Base-by-base conservation (phyloP, 306 rosid species). In the Neltuma alba region DNA sequence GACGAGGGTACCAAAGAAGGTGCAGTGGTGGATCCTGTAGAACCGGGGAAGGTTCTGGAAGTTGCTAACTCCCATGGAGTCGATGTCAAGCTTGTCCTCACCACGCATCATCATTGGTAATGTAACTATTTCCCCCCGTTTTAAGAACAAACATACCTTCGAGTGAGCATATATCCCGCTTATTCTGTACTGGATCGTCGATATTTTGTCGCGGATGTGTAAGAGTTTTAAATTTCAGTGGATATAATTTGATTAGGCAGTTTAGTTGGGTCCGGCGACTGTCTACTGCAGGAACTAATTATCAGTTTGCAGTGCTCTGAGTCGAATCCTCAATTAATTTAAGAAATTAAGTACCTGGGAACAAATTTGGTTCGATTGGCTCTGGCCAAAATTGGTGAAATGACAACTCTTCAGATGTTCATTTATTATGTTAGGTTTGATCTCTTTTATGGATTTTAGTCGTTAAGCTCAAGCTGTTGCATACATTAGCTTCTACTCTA, bases 81-180 rank as follows among this genome's bases (percentile, higher is more conserved):
- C 55, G 70, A 72, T 64, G 79, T 95, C 85, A 95, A 95, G 87
- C 68, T 92, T 81, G 97, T 92, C 74, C 97, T 95, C 87, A 95
- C 99, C 54, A 95, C 99, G 40, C 99, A 95, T 77, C 99, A 95
- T 83, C 99, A 95, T 89, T 91, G 98, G 99, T 85, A 52, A 33
- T 58, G 21, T 60, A 23, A 42, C 52, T 67, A 27, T 50, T 55
- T 23, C 4, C 5, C 38, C 23, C 38, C 38, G 12, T 6, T 18
- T 63, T 18, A 50, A 50, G 25, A 8, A 20, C 13, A 52, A 52
- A n/a, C 10, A 52, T 21, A 27, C n/a, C 12, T 10, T 15, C 14
- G 15, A 31, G 4, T 23, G 30, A 23, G 15, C 62, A 38, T 30
- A 37, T 34, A 20, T 13, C 34, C 21, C 14, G 36, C 42, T 36